Percentiles rank a stretch among this genome's conserved stretches.
Evolutionary conservation across 768 basidiomycete genomes (phyloP).

Genomic region (Boletus patriciae): DNA sequence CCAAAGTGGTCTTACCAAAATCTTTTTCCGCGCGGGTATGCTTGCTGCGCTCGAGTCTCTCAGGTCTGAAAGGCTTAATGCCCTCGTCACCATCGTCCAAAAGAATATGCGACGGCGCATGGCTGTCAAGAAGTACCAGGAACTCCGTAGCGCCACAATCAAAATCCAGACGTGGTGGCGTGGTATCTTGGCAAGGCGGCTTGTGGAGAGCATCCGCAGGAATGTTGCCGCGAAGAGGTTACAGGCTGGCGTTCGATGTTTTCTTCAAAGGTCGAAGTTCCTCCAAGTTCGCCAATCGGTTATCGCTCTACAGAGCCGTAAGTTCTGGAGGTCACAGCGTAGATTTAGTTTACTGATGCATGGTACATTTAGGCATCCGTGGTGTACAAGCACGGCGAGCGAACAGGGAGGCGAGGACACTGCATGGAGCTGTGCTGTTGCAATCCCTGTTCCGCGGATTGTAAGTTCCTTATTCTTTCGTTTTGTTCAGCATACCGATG

Average conservation of each 20-base stretch:
- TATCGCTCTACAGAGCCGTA: slow-evolving; percentile 81
- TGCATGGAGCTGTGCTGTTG: slow-evolving; percentile 64
- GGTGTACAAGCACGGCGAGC: slow-evolving; percentile 66
- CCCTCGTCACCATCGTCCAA: slow-evolving; percentile 92
- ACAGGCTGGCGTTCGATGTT: slow-evolving; percentile 71
- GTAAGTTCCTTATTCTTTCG: slow-evolving; percentile 51
- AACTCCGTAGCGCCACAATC: slow-evolving; percentile 71
- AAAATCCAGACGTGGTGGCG: slow-evolving; percentile 95
- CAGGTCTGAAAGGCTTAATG: slow-evolving; percentile 83
- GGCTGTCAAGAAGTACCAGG: slow-evolving; percentile 77
- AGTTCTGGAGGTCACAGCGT: slow-evolving; percentile 35
- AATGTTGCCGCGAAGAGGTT: slow-evolving; percentile 74
- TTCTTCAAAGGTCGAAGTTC: slow-evolving; percentile 71
- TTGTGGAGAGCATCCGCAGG: slow-evolving; percentile 69
- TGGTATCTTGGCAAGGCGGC: slow-evolving; percentile 70
- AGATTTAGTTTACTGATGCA: slow-evolving; percentile 7
- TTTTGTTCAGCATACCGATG: slow-evolving; percentile 4
- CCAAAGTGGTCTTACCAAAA: slow-evolving; percentile 95
- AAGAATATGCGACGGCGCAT: slow-evolving; percentile 92
- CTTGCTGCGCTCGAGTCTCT: slow-evolving; percentile 92
- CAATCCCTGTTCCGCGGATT: slow-evolving; percentile 87
- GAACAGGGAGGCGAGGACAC: slow-evolving; percentile 55
- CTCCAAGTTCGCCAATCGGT: slow-evolving; percentile 60
- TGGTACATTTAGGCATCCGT: slow-evolving; percentile 56
- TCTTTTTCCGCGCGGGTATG: slow-evolving; percentile 99